Conservation (phyloP, 331 rosid species). For the Acacia pycnantha region DNA sequence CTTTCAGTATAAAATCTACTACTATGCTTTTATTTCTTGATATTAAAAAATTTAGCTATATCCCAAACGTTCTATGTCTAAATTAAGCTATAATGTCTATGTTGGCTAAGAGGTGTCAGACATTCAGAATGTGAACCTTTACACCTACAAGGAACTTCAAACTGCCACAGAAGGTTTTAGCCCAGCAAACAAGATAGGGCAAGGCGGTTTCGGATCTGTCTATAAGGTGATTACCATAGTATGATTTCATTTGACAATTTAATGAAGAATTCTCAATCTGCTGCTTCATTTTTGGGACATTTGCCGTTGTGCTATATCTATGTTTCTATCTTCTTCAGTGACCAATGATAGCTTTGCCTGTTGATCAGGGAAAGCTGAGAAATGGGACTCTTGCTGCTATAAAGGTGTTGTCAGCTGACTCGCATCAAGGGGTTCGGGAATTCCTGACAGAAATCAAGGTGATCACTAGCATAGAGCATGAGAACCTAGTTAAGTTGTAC, state of each 20-base stretch:
- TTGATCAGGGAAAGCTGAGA: conserved; percentile 54
- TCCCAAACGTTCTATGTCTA: background rate
- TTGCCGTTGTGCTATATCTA: background rate
- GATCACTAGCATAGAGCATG: conserved; percentile 65
- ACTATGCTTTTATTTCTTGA: background rate
- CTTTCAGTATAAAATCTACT: background rate
- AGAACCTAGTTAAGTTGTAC: conserved; percentile 63
- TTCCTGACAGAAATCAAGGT: conserved; percentile 78
- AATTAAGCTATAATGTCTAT: background rate
- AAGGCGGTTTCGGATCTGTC: conserved; percentile 89
- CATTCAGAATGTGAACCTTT: conserved; percentile 48
- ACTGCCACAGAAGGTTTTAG: conserved; percentile 58
- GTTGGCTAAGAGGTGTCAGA: conserved; percentile 43
- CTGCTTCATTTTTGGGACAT: conserved; percentile 12
- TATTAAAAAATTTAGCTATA: background rate
- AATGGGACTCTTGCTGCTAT: conserved; percentile 65
- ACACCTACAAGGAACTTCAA: conserved; percentile 60
- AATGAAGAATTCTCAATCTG: conserved; percentile 13
- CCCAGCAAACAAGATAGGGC: conserved; percentile 57
- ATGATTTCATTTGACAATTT: conserved; percentile 6
- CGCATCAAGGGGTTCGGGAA: conserved; percentile 64
- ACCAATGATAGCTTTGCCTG: conserved; percentile 14
- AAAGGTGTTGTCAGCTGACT: conserved; percentile 65
- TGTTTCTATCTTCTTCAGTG: conserved; percentile 18
- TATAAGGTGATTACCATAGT: conserved; percentile 58